These are phyloP conservation scores for Irpex lacteus DNA, from an alignment of 1,284 basidiomycete genomes.

Conservation along the genomic window DNA sequence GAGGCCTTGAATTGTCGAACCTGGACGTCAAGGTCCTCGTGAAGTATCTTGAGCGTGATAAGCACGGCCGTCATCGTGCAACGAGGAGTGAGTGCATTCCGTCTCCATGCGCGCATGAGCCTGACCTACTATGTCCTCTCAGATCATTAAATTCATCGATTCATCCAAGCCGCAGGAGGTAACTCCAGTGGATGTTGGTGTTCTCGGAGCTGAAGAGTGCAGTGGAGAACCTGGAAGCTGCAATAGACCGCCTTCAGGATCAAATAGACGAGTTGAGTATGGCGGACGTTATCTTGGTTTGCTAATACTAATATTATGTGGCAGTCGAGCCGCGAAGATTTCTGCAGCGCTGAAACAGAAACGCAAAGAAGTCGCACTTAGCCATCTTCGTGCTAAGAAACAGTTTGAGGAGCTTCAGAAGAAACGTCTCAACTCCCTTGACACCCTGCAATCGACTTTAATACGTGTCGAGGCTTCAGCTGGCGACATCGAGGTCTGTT, in stretches of 20 bases:
- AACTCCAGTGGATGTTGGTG: constrained; percentile 67
- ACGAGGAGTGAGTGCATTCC: constrained; percentile 49
- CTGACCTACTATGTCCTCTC: not conserved
- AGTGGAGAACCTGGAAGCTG: constrained; percentile 59
- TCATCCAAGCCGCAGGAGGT: constrained; percentile 42
- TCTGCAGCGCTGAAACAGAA: constrained; percentile 62
- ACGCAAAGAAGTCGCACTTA: constrained; percentile 72
- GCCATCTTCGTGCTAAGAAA: constrained; percentile 78
- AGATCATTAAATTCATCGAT: constrained; percentile 77
- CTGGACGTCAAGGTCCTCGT: constrained; percentile 70
- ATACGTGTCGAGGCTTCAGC: constrained; percentile 85
- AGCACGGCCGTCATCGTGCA: constrained; percentile 57
- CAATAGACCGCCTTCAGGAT: constrained; percentile 63
- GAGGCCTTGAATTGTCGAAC: constrained; percentile 47
- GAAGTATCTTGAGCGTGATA: constrained; percentile 79
- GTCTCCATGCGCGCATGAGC: not conserved
- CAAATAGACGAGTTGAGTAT: constrained; percentile 64
- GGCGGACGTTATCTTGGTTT: constrained; percentile 4
- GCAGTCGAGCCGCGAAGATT: constrained; percentile 67
- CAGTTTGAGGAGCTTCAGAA: constrained; percentile 74
- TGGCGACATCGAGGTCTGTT: constrained; percentile 76
- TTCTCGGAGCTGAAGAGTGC: constrained; percentile 75
- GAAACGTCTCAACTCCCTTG: constrained; percentile 72
- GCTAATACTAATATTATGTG: not conserved
- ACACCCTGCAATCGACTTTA: constrained; percentile 75